These are phyloP conservation scores for Microstegium vimineum DNA, from an alignment of 176 grass and related monocot species.

Conservation along the genomic window DNA sequence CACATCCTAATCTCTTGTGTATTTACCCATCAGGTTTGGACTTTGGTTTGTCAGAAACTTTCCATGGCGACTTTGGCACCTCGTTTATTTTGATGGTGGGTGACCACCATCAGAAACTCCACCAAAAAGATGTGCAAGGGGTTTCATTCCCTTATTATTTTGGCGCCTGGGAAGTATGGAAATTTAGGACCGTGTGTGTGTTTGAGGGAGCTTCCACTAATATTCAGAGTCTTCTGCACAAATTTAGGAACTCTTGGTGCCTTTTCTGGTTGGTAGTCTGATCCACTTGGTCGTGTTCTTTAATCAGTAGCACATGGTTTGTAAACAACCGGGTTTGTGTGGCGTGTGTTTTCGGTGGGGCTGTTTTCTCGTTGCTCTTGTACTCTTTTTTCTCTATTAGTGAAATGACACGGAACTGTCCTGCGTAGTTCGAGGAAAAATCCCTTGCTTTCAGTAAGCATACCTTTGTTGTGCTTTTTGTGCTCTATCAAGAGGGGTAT, in stretches of 20 bases:
- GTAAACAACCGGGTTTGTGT: not conserved
- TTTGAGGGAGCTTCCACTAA: not conserved
- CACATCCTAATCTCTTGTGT: no score
- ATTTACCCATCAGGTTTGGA: no score
- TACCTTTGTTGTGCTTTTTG: constrained; percentile 92
- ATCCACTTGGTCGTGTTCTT: no score
- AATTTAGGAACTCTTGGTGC: not conserved
- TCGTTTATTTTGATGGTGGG: no score
- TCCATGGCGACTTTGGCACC: no score
- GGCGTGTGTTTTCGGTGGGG: not conserved
- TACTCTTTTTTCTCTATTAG: not conserved
- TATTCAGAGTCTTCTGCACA: not conserved
- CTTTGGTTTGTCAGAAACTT: no score
- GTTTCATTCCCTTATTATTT: not conserved
- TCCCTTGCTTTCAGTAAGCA: not conserved
- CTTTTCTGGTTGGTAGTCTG: no score
- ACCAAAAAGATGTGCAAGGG: no score
- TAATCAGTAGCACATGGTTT: not conserved
- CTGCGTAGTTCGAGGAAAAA: not conserved
- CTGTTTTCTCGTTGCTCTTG: not conserved
- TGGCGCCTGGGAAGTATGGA: not conserved
- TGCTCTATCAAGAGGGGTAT: constrained; percentile 82
- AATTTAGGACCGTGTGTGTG: not conserved
- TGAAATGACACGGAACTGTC: not conserved
- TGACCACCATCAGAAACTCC: no score